These are phyloP conservation scores for Geoglossum glabrum DNA, from an alignment of 495 filamentous ascomycete species.

Conservation along the genomic window DNA sequence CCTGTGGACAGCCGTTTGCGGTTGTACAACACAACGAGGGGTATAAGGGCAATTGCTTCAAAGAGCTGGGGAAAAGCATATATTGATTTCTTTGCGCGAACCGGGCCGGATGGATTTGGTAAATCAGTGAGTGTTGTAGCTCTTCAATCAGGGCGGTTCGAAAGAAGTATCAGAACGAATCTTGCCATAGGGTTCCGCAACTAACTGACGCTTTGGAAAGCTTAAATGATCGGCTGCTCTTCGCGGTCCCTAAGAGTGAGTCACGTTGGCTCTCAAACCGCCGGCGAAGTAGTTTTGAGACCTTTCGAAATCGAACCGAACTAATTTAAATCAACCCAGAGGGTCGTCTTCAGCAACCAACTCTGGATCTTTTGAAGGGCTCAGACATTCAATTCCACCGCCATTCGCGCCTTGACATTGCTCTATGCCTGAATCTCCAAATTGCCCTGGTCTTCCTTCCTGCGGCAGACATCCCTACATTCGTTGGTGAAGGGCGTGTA, in stretches of 20 bases:
- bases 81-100: not conserved
- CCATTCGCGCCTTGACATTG: slow-evolving; percentile 86
- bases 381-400: slow-evolving; percentile 91
- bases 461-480: slow-evolving; percentile 89
- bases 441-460: slow-evolving; percentile 95
- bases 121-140: not conserved
- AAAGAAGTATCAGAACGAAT: not conserved
- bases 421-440: slow-evolving; percentile 82
- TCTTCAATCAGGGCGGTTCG: not conserved
- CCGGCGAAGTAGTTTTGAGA: not conserved
- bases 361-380: slow-evolving; percentile 74
- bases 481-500: slow-evolving; percentile 84
- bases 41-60: not conserved
- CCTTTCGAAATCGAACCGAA: not conserved
- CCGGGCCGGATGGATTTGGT: not conserved
- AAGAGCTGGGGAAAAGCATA: not conserved
- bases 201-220: slow-evolving; percentile 19
- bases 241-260: slow-evolving; percentile 93
- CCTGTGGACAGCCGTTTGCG: not conserved
- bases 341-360: slow-evolving; percentile 71
- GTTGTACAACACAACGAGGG: not conserved
- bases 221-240: slow-evolving; percentile 81
- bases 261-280: slow-evolving; percentile 11
- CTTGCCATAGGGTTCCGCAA: not conserved
- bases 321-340: slow-evolving; percentile 29